Conservation (phyloP, 331 rosid species). For the Pyrus hybrid region DNA sequence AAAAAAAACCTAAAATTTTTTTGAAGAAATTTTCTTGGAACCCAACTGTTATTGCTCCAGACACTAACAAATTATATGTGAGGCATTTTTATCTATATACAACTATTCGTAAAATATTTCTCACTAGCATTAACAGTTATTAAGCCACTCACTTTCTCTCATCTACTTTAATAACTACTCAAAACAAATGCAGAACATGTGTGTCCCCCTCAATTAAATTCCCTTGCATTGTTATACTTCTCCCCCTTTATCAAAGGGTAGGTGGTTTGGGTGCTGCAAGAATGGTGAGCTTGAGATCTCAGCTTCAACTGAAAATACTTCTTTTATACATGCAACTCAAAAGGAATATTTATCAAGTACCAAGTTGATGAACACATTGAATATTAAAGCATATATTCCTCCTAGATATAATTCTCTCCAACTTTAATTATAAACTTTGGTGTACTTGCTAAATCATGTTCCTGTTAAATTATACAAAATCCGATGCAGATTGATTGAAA, state of each 20-base stretch:
- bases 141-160: not conserved
- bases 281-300: not conserved
- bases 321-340: too few relatives aligned
- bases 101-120: too few relatives aligned
- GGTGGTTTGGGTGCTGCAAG: not conserved
- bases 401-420: not conserved
- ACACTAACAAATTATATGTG: not conserved
- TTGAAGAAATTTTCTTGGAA: not conserved
- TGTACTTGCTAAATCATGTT: constrained; percentile 4
- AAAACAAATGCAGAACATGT: not conserved
- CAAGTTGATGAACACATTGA: too few relatives aligned
- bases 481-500: constrained; percentile 7
- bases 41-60: not conserved
- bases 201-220: not conserved
- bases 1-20: too few relatives aligned
- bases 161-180: not conserved
- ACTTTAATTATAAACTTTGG: not conserved
- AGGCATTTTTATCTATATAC: not conserved
- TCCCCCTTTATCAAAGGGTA: not conserved
- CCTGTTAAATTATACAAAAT: not conserved
- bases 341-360: too few relatives aligned
- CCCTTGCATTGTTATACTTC: not conserved
- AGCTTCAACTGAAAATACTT: not conserved
- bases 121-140: too few relatives aligned
- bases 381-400: too few relatives aligned